Conservation (phyloP, 257 asterid genomes). For the Nicotiana noctiflora region DNA sequence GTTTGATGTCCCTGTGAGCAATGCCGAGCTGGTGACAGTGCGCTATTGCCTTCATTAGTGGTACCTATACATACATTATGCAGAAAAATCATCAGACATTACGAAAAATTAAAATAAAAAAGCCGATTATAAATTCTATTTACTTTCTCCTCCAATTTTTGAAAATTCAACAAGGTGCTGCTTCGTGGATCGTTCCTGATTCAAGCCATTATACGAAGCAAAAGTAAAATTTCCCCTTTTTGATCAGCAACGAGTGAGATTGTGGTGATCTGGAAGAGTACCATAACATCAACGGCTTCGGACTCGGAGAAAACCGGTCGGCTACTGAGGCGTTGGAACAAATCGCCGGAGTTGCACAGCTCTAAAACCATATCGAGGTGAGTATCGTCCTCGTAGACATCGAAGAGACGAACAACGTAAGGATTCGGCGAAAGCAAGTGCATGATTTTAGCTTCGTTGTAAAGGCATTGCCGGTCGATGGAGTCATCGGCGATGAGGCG, state of each 20-base stretch:
- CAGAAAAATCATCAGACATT: not conserved
- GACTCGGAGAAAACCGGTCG: slow-evolving; percentile 37
- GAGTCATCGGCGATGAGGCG: slow-evolving; percentile 44
- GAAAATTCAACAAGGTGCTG: not conserved
- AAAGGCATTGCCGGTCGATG: slow-evolving; percentile 55
- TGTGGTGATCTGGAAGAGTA: slow-evolving; percentile 17
- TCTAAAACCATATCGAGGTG: slow-evolving; percentile 58
- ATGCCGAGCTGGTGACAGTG: slow-evolving; percentile 63
- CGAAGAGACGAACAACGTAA: slow-evolving; percentile 34
- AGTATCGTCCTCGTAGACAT: slow-evolving; percentile 55
- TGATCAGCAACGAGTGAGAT: not conserved
- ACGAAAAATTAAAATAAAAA: not conserved
- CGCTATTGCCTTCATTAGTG: slow-evolving; percentile 73
- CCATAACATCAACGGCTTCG: slow-evolving; percentile 63
- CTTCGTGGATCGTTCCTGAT: slow-evolving; percentile 5
- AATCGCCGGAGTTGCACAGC: slow-evolving; percentile 47
- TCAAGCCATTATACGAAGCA: not conserved
- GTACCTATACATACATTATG: slow-evolving; percentile 25
- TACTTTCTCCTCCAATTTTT: slow-evolving; percentile 6
- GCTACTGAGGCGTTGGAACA: slow-evolving; percentile 33
- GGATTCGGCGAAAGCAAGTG: slow-evolving; percentile 36
- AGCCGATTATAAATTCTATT: not conserved
- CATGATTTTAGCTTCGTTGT: slow-evolving; percentile 57
- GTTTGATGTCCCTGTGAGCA: slow-evolving; percentile 77
- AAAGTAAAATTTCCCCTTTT: not conserved